Evolutionary conservation across 805 yeast genomes (phyloP), one percentile per base, ranked within the genome.

Genomic region (Yamadazyma akitaensis): DNA sequence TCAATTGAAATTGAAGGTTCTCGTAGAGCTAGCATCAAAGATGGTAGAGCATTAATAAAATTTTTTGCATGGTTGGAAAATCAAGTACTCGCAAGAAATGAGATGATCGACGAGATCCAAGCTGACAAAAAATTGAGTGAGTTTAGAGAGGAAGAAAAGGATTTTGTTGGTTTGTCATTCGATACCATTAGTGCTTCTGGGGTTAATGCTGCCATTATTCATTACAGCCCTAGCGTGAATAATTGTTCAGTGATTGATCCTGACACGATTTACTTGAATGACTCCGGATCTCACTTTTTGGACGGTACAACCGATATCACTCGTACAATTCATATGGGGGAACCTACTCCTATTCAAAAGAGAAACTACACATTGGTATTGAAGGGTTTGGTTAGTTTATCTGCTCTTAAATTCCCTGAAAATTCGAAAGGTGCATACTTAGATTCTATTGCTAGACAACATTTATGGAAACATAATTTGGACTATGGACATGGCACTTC

Each of bases 251-350:
- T 73, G 8, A 79, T 81, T 37, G 76, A 80, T 53, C 84, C 85
- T 8, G 64, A 76, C 17, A 78, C 84, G 47, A 77, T 90, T 1
- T 90, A 85, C 55, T 70, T 94, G 51, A 72, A 88, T 49, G 99
- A 94, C 63, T 81, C 96, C 2, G 99, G 99, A 3, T 88, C 94
- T 0, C 99, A 94, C 58, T 92, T 80, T 60, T 63, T 85, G 18
- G 96, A 91, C 59, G 99, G 99, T 10, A 94, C 85, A 6, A 81
- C 86, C 0, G 86, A 81, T 61, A 78, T 79, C 5, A 81, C 86
- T 7, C 69, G 86, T 61, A 81, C 86, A 1, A 53, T 79, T 13
- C 85, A 81, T 61, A 77, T 79, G 53, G 70, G 70, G 7, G 55
- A 52, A 2, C 85, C 85, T 26, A 58, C 70, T 0, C 51, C 58